phyloP scores from a whole-genome alignment of 148 eudicot species.

The Cornus suecica region DNA sequence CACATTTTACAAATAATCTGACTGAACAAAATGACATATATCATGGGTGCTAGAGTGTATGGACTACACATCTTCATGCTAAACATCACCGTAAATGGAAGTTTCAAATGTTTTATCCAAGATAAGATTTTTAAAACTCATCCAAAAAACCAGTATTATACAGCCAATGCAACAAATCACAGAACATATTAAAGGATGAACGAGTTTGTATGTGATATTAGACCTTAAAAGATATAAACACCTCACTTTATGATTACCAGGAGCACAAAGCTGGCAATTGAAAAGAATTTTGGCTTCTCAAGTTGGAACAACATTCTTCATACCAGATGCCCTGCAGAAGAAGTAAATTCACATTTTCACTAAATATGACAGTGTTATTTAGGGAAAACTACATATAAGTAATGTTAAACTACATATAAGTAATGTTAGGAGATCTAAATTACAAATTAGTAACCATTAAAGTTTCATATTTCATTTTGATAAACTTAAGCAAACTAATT shows the following conservation, averaged over 20 bases:
- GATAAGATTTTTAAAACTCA: background rate
- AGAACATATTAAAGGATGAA: background rate
- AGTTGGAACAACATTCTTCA: slow-evolving; percentile 1
- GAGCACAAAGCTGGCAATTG: background rate
- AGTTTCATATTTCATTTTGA: too few relatives aligned
- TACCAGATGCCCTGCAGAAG: slow-evolving; percentile 4
- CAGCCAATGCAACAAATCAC: too few relatives aligned
- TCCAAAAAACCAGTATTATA: background rate
- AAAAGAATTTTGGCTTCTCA: slow-evolving; percentile 8
- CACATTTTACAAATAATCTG: background rate
- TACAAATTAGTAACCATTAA: too few relatives aligned
- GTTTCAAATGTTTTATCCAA: background rate
- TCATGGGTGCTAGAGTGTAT: background rate
- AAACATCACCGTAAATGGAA: background rate
- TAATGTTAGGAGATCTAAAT: too few relatives aligned
- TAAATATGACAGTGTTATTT: background rate
- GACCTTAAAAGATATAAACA: background rate
- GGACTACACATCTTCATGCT: background rate
- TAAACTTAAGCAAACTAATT: too few relatives aligned
- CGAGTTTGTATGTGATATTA: background rate
- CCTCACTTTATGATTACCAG: background rate
- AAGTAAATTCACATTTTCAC: background rate
- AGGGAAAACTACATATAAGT: too few relatives aligned
- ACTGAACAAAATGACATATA: background rate
- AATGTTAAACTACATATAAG: too few relatives aligned